A percentile compares a stretch with the other conserved stretches of the same genome.
Conservation (phyloP, 768 basidiomycete genomes). For the Mycena galopus region DNA sequence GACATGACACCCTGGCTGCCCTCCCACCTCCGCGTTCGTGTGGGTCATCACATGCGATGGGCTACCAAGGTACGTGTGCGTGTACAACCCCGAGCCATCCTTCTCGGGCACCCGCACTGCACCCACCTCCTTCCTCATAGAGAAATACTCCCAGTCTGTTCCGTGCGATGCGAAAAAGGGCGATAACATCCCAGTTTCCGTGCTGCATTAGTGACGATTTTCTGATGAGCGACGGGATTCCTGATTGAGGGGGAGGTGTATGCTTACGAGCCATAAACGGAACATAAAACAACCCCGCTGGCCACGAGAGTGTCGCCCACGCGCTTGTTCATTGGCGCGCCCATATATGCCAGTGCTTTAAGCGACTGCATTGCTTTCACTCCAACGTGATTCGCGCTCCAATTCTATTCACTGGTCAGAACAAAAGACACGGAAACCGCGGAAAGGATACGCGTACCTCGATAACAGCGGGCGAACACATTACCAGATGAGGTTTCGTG, state of each 20-base stretch:
- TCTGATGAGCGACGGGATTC: no score
- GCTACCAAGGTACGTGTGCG: constrained; percentile 20
- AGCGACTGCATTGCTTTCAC: constrained; percentile 12
- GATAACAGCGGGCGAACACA: constrained; percentile 1
- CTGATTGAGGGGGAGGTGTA: not conserved
- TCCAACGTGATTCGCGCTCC: constrained; percentile 12
- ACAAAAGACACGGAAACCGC: no score
- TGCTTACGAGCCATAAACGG: constrained; percentile 20
- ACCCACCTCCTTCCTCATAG: not conserved
- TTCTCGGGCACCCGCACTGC: constrained; percentile 9
- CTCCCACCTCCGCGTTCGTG: constrained; percentile 13
- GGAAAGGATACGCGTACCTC: constrained; percentile 9
- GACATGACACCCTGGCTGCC: constrained; percentile 3
- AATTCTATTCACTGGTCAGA: not conserved
- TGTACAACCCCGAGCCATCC: constrained; percentile 20
- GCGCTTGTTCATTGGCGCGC: constrained; percentile 23
- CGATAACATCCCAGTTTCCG: constrained; percentile 13
- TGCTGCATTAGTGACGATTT: not conserved
- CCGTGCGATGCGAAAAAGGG: constrained; percentile 12
- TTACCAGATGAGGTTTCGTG: constrained; percentile 11
- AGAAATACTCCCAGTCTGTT: constrained; percentile 26
- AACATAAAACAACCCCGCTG: constrained; percentile 15
- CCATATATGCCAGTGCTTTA: constrained; percentile 1
- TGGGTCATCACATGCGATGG: not conserved
- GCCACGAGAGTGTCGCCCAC: constrained; percentile 19